Evolutionary conservation across 192 early-diverging fungal genomes (phyloP).

Genomic region (Coemansia sp.): DNA sequence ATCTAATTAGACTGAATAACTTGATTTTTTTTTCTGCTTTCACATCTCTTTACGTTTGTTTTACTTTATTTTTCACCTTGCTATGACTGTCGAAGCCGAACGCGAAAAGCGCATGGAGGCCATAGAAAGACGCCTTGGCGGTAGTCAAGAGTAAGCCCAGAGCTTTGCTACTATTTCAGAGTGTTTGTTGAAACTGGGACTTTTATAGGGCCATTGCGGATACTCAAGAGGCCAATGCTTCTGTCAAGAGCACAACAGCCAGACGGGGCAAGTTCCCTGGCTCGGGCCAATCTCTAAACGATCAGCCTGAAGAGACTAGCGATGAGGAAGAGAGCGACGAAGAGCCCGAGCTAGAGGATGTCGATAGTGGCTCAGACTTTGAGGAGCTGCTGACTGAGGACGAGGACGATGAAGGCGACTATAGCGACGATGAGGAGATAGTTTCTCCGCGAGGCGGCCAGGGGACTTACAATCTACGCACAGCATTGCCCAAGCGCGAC

Average conservation of each 20-base stretch:
- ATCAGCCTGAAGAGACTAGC: constrained; percentile 1
- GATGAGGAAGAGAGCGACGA: constrained; percentile 31
- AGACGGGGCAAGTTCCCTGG: constrained; percentile 36
- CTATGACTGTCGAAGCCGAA: constrained; percentile 26
- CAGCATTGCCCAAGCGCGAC: constrained; percentile 28
- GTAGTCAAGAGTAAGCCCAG: constrained; percentile 10
- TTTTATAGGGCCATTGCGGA: neutral
- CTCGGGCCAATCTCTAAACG: constrained; percentile 21
- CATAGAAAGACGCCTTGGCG: constrained; percentile 23
- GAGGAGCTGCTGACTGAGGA: constrained; percentile 14
- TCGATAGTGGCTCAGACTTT: constrained; percentile 19
- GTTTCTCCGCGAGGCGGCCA: constrained; percentile 32
- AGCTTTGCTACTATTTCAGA: neutral
- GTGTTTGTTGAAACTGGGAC: neutral
- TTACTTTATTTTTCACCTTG: neutral
- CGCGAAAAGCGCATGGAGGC: constrained; percentile 22
- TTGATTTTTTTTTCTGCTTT: neutral
- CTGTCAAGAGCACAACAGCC: constrained; percentile 18
- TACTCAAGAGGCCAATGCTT: neutral
- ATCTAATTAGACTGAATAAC: neutral
- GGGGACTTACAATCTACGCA: constrained; percentile 40
- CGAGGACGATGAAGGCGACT: constrained; percentile 20
- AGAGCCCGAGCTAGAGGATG: constrained; percentile 34
- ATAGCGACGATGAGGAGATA: constrained; percentile 19
- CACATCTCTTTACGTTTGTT: neutral